Percentiles rank a stretch among this genome's conserved stretches.
Evolutionary conservation across 2,329 filamentous ascomycete genomes (phyloP).

Genomic region (Fonsecaea pedrosoi): DNA sequence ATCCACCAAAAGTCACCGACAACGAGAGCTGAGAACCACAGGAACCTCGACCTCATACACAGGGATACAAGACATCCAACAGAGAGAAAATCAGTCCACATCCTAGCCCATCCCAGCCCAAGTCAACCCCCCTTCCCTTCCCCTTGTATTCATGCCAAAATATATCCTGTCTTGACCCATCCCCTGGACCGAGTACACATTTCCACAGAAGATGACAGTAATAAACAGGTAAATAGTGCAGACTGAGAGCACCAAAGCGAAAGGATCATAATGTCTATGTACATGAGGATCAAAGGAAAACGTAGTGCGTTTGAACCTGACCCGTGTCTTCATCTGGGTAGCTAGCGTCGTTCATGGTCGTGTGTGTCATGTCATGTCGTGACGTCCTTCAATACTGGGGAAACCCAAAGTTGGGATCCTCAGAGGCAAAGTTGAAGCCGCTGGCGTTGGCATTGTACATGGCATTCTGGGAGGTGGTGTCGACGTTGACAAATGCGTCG

Average conservation of each 20-base stretch:
- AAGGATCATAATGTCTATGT: background rate
- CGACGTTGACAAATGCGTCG: slow-evolving; percentile 13
- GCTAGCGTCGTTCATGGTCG: slow-evolving; percentile 7
- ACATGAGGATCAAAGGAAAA: slow-evolving; percentile 1
- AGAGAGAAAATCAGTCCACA: too few species aligned
- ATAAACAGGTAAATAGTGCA: background rate
- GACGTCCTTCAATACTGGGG: slow-evolving; percentile 9
- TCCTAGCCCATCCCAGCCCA: too few species aligned
- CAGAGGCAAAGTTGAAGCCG: background rate
- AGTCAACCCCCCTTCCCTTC: too few species aligned
- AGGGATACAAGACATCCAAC: too few species aligned
- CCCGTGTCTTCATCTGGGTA: slow-evolving; percentile 4
- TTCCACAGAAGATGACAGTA: background rate
- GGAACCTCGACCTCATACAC: too few species aligned
- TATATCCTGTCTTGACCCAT: background rate
- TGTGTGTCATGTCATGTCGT: slow-evolving; percentile 14
- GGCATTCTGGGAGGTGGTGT: slow-evolving; percentile 4
- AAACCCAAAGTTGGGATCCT: slow-evolving; percentile 3
- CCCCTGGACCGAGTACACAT: background rate
- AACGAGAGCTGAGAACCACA: too few species aligned
- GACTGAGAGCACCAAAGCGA: background rate
- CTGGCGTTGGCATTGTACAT: slow-evolving; percentile 11
- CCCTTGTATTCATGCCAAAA: background rate
- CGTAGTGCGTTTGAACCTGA: background rate
- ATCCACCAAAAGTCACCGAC: too few species aligned